Evolutionary conservation across 2,329 filamentous ascomycete species (phyloP).

Genomic region (Fusarium sp.): DNA sequence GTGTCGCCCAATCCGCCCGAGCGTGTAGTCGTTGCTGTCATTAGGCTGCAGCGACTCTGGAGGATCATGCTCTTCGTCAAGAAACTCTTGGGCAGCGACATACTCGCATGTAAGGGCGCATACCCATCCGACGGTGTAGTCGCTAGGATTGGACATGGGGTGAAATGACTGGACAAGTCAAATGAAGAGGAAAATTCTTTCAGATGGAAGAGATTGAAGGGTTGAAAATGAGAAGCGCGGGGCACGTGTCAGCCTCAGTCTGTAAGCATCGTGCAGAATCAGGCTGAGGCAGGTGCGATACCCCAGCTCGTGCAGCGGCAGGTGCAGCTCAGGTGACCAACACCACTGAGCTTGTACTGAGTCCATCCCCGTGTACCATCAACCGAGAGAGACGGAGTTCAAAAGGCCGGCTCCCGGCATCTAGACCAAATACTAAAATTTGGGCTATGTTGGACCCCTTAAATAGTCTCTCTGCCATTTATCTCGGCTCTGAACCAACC

Average conservation of each 20-base stretch:
- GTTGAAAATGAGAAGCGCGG: neutral
- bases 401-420: neutral
- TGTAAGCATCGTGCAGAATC: neutral
- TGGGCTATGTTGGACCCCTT: neutral
- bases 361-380: neutral
- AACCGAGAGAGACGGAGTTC: neutral
- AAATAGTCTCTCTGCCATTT: neutral
- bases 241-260: neutral
- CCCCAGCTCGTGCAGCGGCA: neutral
- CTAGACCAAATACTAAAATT: neutral
- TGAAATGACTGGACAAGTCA: neutral
- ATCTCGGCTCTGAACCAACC: neutral
- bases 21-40: neutral
- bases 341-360: neutral
- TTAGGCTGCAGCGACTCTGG: neutral
- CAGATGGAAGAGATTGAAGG: neutral
- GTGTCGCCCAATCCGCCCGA: neutral
- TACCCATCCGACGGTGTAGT: neutral
- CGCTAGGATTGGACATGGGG: neutral
- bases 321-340: neutral
- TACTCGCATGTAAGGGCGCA: neutral
- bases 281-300: neutral
- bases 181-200: neutral
- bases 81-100: conserved; percentile 1
- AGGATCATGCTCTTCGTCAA: neutral